A percentile compares a stretch with the other conserved stretches of the same genome.
Evolutionary conservation across 2,329 filamentous ascomycete genomes (phyloP).

Genomic region (Pleoardoris graminearum): DNA sequence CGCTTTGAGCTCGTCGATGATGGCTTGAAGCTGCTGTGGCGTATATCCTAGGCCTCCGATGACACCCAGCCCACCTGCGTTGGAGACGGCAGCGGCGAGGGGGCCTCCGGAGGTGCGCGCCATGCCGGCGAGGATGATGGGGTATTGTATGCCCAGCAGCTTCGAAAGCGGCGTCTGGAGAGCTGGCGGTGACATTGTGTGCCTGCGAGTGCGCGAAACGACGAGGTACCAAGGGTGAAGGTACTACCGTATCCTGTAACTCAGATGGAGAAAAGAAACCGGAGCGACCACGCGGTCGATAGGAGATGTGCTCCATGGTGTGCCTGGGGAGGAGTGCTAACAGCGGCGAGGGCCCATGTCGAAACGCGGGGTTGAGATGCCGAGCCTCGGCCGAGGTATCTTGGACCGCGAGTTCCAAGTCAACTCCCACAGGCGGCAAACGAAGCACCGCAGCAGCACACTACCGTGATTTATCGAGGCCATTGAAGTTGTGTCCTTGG

Average conservation of each 20-base stretch:
- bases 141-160: slow-evolving; percentile 82
- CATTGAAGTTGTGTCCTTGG: background rate
- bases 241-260: background rate
- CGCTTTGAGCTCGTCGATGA: slow-evolving; percentile 84
- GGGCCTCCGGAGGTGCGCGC: slow-evolving; percentile 65
- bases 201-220: background rate
- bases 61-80: slow-evolving; percentile 77
- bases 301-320: slow-evolving; percentile 17
- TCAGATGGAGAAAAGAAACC: background rate
- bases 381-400: slow-evolving; percentile 27
- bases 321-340: slow-evolving; percentile 30
- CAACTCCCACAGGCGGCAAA: background rate
- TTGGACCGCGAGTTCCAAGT: background rate
- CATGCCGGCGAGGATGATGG: slow-evolving; percentile 93
- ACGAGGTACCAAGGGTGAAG: background rate
- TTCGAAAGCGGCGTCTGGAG: slow-evolving; percentile 45
- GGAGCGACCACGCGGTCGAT: slow-evolving; percentile 2
- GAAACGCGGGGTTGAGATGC: slow-evolving; percentile 21
- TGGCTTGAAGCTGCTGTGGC: slow-evolving; percentile 73
- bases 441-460: background rate
- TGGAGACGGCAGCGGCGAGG: slow-evolving; percentile 60
- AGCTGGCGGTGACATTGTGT: slow-evolving; percentile 37
- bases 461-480: background rate
- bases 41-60: slow-evolving; percentile 52
- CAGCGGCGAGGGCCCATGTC: slow-evolving; percentile 21